phyloP scores from a whole-genome alignment of 1,284 basidiomycete species.

The Sparassis latifolia region DNA sequence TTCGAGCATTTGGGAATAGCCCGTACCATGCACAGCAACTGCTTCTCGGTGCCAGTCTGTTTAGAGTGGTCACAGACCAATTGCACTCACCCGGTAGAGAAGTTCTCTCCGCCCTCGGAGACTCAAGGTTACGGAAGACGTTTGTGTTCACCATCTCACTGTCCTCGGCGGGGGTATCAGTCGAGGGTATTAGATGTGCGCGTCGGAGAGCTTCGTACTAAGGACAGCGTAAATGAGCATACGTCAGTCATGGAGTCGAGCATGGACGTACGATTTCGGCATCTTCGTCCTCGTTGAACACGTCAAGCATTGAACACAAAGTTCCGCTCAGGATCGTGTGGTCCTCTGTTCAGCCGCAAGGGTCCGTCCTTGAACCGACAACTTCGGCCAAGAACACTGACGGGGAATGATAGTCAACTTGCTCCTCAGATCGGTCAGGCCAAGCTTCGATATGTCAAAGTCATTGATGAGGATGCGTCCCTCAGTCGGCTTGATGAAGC shows the following conservation, averaged over 20 bases:
- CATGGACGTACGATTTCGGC: constrained; percentile 62
- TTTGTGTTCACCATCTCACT: constrained; percentile 65
- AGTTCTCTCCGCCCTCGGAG: constrained; percentile 90
- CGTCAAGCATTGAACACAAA: constrained; percentile 81
- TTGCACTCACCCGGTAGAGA: constrained; percentile 69
- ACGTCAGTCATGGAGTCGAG: too few relatives aligned
- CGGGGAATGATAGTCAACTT: constrained; percentile 91
- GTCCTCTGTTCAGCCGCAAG: constrained; percentile 52
- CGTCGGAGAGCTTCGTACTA: constrained; percentile 81
- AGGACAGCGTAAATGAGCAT: too few relatives aligned
- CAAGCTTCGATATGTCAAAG: constrained; percentile 81
- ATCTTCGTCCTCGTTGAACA: constrained; percentile 87
- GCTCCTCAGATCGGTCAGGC: constrained; percentile 83
- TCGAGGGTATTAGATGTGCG: constrained; percentile 77
- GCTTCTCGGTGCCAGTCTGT: constrained; percentile 54
- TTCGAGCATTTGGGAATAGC: constrained; percentile 74
- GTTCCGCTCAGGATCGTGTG: constrained; percentile 87
- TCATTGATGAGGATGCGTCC: constrained; percentile 85
- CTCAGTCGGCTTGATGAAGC: constrained; percentile 85
- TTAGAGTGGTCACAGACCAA: too few relatives aligned
- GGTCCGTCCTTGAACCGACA: not conserved
- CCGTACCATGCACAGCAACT: constrained; percentile 79
- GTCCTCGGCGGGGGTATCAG: constrained; percentile 44
- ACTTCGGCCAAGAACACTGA: constrained; percentile 27
- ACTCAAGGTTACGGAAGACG: constrained; percentile 85